Conservation (phyloP, 2,329 filamentous ascomycete species). For the Colletotrichum sp. region DNA sequence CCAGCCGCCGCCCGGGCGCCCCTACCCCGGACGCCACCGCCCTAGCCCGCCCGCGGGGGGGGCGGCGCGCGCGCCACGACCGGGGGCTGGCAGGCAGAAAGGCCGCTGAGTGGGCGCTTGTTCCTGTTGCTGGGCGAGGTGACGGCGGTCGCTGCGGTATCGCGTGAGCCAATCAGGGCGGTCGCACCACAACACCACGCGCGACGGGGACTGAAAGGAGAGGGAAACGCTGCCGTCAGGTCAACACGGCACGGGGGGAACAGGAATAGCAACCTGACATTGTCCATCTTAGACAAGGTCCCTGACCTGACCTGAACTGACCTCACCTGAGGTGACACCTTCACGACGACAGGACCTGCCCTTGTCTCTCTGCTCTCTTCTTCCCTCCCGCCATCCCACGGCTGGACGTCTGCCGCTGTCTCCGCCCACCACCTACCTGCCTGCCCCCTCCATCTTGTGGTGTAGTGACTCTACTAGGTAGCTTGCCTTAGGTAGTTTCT, state of each 20-base stretch:
- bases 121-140: slow-evolving; percentile 19
- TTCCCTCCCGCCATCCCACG: background rate
- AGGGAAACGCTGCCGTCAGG: background rate
- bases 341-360: background rate
- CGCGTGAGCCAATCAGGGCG: slow-evolving; percentile 17
- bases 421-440: background rate
- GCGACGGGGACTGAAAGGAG: background rate
- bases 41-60: no score
- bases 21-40: no score
- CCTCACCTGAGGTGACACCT: slow-evolving; percentile 6
- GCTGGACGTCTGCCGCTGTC: background rate
- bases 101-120: slow-evolving; percentile 11
- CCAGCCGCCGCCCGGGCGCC: no score
- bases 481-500: background rate
- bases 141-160: background rate
- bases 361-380: background rate
- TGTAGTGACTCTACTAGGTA: background rate
- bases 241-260: background rate
- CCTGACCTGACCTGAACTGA: background rate
- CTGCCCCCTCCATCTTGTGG: background rate
- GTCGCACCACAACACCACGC: background rate
- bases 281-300: background rate
- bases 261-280: background rate
- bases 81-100: background rate
- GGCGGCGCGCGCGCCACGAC: no score